These are phyloP conservation scores for Petunia hybrid DNA, from an alignment of 305 asterid genomes.

Conservation along the genomic window DNA sequence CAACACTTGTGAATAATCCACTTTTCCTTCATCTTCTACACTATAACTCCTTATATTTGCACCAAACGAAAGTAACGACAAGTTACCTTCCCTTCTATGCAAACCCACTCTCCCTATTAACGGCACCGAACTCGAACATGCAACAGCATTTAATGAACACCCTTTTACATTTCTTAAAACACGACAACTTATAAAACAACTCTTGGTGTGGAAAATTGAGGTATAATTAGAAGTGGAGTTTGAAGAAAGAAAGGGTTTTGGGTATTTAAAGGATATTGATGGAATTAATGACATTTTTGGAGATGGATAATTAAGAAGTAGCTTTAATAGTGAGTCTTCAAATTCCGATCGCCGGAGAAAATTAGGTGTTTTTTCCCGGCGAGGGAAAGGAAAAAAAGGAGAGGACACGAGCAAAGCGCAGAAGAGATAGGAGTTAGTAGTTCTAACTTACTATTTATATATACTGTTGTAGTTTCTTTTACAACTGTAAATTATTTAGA, in stretches of 20 bases:
- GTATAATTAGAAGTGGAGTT: slow-evolving; percentile 30
- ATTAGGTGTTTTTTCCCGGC: slow-evolving; percentile 36
- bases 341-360: slow-evolving; percentile 35
- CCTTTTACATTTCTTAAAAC: slow-evolving; percentile 30
- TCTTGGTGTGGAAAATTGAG: slow-evolving; percentile 28
- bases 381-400: slow-evolving; percentile 27
- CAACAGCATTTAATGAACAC: slow-evolving; percentile 46
- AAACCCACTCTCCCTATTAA: slow-evolving; percentile 87
- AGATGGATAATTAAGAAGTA: background rate
- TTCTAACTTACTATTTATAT: too few species aligned
- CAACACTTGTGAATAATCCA: slow-evolving; percentile 65
- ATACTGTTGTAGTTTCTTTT: too few species aligned
- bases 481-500: too few species aligned
- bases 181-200: background rate
- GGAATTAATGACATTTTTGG: slow-evolving; percentile 59
- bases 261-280: slow-evolving; percentile 44
- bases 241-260: slow-evolving; percentile 40
- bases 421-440: slow-evolving; percentile 24
- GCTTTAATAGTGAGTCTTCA: background rate
- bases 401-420: slow-evolving; percentile 32
- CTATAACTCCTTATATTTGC: slow-evolving; percentile 43
- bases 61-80: slow-evolving; percentile 72
- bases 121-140: slow-evolving; percentile 76
- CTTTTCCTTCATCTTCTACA: slow-evolving; percentile 49
- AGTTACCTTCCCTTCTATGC: slow-evolving; percentile 83